phyloP scores from a whole-genome alignment of 495 filamentous ascomycete species.

The Penicillium macrosclerotiorum region DNA sequence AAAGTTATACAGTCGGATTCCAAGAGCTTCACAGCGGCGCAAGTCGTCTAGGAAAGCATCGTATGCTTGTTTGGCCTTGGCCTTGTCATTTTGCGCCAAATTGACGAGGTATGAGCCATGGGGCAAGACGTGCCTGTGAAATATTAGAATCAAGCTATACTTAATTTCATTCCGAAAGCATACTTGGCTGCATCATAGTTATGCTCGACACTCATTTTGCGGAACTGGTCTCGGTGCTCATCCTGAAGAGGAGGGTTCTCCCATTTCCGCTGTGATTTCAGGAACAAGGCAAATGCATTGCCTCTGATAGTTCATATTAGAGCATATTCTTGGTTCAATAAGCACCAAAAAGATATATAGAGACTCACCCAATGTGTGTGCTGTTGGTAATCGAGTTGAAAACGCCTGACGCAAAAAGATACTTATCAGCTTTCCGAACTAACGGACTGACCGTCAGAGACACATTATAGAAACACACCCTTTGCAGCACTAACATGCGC shows the following conservation, averaged over 20 bases:
- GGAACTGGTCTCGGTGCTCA: slow-evolving; percentile 66
- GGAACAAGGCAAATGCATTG: slow-evolving; percentile 90
- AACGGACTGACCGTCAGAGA: background rate
- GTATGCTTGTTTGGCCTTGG: slow-evolving; percentile 85
- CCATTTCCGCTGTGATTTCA: slow-evolving; percentile 97
- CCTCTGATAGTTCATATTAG: slow-evolving; percentile 47
- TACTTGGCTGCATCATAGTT: slow-evolving; percentile 65
- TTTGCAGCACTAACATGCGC: slow-evolving; percentile 89
- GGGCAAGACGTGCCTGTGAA: slow-evolving; percentile 67
- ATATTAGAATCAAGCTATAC: background rate
- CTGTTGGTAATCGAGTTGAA: slow-evolving; percentile 85
- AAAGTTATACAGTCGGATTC: slow-evolving; percentile 93
- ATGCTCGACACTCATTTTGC: slow-evolving; percentile 61
- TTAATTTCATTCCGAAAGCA: slow-evolving; percentile 7
- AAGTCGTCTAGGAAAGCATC: slow-evolving; percentile 85
- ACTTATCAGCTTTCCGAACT: slow-evolving; percentile 2
- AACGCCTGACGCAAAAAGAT: slow-evolving; percentile 54
- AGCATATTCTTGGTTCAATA: slow-evolving; percentile 8
- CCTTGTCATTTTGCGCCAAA: slow-evolving; percentile 75
- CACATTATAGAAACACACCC: slow-evolving; percentile 45
- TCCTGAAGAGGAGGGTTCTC: slow-evolving; percentile 71
- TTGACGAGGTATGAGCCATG: slow-evolving; percentile 98
- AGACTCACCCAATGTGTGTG: slow-evolving; percentile 62
- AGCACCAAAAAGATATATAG: background rate
- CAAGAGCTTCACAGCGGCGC: slow-evolving; percentile 79